Conservation (phyloP, 805 yeast species). For the Saccharomycopsis capsularis region DNA sequence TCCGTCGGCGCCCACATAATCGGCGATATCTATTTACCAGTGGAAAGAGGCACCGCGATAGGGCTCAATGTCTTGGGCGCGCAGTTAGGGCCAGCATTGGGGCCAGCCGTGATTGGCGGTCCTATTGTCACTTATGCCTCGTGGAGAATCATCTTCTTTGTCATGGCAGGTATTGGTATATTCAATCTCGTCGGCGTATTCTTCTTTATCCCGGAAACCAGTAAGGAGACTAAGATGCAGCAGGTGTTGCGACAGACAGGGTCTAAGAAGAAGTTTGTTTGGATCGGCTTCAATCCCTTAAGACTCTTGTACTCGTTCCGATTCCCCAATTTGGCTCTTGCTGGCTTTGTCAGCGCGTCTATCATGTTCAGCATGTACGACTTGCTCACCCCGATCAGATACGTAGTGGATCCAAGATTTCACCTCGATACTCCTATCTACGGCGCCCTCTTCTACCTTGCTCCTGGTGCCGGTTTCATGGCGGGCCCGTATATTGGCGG, state of each 20-base stretch:
- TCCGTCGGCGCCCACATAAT: constrained; percentile 45
- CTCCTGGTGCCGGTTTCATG: constrained; percentile 52
- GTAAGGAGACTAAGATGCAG: constrained; percentile 28
- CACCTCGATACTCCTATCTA: constrained; percentile 40
- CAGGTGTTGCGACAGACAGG: constrained; percentile 26
- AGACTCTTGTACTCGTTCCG: constrained; percentile 37
- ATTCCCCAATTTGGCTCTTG: constrained; percentile 38
- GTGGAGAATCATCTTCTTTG: constrained; percentile 50
- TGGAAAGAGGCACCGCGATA: constrained; percentile 45
- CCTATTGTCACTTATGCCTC: constrained; percentile 41
- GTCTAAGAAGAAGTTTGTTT: constrained; percentile 34
- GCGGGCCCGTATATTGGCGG: constrained; percentile 49
- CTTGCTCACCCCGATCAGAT: constrained; percentile 47
- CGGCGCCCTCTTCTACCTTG: constrained; percentile 47
- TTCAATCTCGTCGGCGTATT: constrained; percentile 31
- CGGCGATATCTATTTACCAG: constrained; percentile 45
- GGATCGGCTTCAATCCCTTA: constrained; percentile 40
- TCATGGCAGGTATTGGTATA: constrained; percentile 40
- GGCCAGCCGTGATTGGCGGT: constrained; percentile 50
- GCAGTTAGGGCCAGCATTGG: constrained; percentile 48
- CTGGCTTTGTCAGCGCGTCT: constrained; percentile 36
- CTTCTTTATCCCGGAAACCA: constrained; percentile 42
- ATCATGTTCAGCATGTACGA: constrained; percentile 45
- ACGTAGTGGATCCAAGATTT: constrained; percentile 51
- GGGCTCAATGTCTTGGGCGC: constrained; percentile 43